Evolutionary conservation across 2,329 filamentous ascomycete species (phyloP).

Genomic region (Penicillium vulpinum): DNA sequence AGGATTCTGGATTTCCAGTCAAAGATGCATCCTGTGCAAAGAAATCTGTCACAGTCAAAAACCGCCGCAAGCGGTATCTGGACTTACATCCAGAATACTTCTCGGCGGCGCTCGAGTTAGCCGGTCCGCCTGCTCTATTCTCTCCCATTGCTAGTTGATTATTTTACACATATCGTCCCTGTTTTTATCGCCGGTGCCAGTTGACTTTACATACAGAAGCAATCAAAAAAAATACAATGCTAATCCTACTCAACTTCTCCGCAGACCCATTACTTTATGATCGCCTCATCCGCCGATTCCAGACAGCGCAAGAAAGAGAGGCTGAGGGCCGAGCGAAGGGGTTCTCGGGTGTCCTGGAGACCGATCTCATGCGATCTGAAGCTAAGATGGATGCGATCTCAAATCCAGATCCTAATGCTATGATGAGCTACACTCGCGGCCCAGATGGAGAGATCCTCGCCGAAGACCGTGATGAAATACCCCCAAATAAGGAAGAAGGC

Average conservation of each 20-base stretch:
- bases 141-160: constrained; percentile 20
- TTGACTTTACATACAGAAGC: constrained; percentile 11
- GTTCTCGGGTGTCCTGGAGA: constrained; percentile 75
- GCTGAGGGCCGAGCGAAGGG: constrained; percentile 72
- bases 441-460: constrained; percentile 58
- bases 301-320: constrained; percentile 70
- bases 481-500: constrained; percentile 65
- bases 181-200: constrained; percentile 2
- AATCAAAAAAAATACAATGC: constrained; percentile 18
- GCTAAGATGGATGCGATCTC: constrained; percentile 66
- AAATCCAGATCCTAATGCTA: constrained; percentile 53
- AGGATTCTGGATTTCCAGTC: constrained; percentile 29
- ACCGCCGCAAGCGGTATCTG: constrained; percentile 75
- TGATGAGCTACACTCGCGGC: constrained; percentile 53
- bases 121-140: constrained; percentile 49
- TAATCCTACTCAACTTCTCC: constrained; percentile 26
- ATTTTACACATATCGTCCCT: neutral
- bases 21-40: constrained; percentile 27
- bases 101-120: constrained; percentile 61
- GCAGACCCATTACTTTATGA: constrained; percentile 80
- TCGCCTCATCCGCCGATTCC: constrained; percentile 73
- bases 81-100: constrained; percentile 73
- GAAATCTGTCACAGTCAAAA: constrained; percentile 60
- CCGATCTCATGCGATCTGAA: constrained; percentile 74
- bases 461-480: constrained; percentile 59